These are phyloP conservation scores for Elaphomyces granulatus DNA, from an alignment of 495 filamentous ascomycete genomes.

Conservation along the genomic window DNA sequence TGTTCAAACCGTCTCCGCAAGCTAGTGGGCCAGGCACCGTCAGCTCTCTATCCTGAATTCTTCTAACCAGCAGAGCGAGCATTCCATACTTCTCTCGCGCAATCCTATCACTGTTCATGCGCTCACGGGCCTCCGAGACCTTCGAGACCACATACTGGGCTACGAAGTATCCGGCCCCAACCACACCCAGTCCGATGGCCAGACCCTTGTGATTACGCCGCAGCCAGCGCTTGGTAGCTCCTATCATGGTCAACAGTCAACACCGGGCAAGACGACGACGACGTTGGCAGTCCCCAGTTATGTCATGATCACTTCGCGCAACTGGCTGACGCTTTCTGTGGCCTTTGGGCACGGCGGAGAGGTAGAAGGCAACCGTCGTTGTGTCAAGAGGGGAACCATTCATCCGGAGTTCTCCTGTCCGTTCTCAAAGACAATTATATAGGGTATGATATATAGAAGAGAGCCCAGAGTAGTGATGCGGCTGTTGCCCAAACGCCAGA, in stretches of 20 bases:
- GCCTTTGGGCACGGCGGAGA: no score
- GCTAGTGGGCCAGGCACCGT: conserved; percentile 29
- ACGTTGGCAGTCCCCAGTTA: no score
- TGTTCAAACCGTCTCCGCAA: conserved; percentile 92
- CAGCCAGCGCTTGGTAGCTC: conserved; percentile 73
- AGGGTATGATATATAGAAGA: no score
- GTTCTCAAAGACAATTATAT: no score
- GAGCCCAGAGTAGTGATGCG: no score
- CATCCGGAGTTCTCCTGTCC: no score
- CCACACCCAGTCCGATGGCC: conserved; percentile 69
- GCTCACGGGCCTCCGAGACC: conserved; percentile 81
- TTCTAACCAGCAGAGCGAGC: neutral
- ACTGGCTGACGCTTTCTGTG: no score
- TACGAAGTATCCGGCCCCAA: conserved; percentile 83
- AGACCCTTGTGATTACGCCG: conserved; percentile 81
- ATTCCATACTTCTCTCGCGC: conserved; percentile 82
- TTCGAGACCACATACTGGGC: conserved; percentile 84
- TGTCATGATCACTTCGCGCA: neutral
- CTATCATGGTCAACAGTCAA: conserved; percentile 48
- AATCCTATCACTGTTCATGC: conserved; percentile 88
- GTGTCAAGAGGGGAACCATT: no score
- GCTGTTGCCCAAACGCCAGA: no score
- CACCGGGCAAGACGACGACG: neutral
- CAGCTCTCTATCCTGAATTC: conserved; percentile 5
- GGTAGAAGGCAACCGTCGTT: no score